Percentiles rank a stretch among this genome's conserved stretches.
phyloP scores from a whole-genome alignment of 176 grass and related monocot genomes.

The Microstegium vimineum region DNA sequence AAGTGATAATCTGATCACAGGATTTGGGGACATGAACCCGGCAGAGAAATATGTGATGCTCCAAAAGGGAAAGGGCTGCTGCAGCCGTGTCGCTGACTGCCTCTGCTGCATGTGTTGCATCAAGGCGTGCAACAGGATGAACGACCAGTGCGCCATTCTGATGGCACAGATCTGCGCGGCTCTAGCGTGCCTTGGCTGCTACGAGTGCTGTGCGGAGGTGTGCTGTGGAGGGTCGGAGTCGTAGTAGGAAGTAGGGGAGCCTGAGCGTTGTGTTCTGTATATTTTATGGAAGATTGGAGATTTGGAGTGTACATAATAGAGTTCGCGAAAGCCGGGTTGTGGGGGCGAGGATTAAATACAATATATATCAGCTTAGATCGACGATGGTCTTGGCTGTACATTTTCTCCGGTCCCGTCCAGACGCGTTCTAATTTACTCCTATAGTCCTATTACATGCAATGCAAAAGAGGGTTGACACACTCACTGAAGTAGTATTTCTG shows the following conservation, averaged over 20 bases:
- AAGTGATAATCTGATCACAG: constrained; percentile 41
- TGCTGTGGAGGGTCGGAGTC: constrained; percentile 55
- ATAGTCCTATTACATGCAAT: not conserved
- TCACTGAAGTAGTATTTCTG: too few relatives aligned
- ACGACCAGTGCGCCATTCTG: constrained; percentile 64
- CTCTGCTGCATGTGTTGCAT: constrained; percentile 84
- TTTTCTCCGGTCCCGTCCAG: not conserved
- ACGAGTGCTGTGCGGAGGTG: constrained; percentile 65
- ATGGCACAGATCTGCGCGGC: constrained; percentile 59
- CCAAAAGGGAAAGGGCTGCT: constrained; percentile 60
- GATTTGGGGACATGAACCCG: constrained; percentile 34
- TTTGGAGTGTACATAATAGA: constrained; percentile 36
- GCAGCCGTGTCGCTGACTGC: constrained; percentile 42
- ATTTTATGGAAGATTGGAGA: not conserved
- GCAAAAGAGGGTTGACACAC: not conserved
- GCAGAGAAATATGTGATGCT: constrained; percentile 45
- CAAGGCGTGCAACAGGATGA: constrained; percentile 65
- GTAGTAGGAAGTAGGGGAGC: not conserved
- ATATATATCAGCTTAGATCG: constrained; percentile 23
- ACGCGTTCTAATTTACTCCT: not conserved
- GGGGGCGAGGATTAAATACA: not conserved
- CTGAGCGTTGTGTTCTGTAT: not conserved
- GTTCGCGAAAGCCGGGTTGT: not conserved
- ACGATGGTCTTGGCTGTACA: constrained; percentile 22
- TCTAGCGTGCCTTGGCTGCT: constrained; percentile 74